phyloP scores from a whole-genome alignment of 352 stramenopile genomes.

The Pythium aquatile region DNA sequence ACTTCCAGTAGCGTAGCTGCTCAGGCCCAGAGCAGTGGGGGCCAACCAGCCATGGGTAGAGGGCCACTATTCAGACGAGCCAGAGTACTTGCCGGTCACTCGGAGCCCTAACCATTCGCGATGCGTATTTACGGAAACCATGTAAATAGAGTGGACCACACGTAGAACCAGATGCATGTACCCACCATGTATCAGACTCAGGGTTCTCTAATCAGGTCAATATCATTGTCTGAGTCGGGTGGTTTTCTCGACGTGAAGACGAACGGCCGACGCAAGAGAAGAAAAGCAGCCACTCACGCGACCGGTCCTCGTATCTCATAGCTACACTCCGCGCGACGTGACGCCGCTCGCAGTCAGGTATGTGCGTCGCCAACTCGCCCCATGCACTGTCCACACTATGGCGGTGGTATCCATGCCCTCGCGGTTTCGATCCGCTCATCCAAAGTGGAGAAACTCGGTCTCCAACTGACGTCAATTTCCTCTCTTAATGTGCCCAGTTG shows the following conservation, averaged over 20 bases:
- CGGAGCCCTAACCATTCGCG: not conserved
- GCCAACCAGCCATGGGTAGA: conserved; percentile 15
- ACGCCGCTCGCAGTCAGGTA: not conserved
- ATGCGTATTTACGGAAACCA: conserved; percentile 1
- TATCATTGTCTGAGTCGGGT: conserved; percentile 4
- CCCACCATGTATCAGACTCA: conserved; percentile 5
- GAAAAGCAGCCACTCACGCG: not conserved
- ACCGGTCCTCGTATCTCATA: not conserved
- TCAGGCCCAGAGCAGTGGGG: conserved; percentile 7
- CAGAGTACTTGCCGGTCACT: conserved; percentile 10
- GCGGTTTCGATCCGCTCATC: not conserved
- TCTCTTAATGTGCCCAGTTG: not conserved
- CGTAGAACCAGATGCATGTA: not conserved
- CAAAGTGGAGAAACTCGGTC: not conserved
- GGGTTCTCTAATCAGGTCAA: conserved; percentile 13
- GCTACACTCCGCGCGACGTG: not conserved
- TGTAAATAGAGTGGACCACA: conserved; percentile 21
- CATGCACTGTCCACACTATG: not conserved
- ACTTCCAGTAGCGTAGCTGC: conserved; percentile 18
- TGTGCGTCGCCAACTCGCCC: not conserved
- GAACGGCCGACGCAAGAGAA: not conserved
- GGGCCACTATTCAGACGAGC: not conserved
- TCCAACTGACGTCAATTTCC: not conserved
- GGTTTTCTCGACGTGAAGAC: not conserved
- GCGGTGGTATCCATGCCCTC: not conserved